Evolutionary conservation across 1,139 yeast genomes (phyloP).

Genomic region (Debaryomycetaceae sp.): DNA sequence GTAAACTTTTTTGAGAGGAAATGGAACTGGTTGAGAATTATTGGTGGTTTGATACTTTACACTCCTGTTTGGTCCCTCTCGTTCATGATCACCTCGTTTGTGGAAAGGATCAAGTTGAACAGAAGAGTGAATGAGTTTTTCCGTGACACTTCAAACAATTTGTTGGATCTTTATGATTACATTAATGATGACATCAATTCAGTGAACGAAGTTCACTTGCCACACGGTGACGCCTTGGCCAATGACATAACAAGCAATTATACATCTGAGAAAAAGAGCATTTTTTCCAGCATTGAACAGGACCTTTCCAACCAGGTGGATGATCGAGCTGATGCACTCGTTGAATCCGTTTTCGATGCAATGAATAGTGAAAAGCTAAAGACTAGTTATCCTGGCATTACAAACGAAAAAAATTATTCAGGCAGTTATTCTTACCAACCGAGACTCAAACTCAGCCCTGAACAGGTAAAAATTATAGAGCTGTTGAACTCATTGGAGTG

Average conservation of each 20-base stretch:
- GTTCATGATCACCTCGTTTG: conserved; percentile 41
- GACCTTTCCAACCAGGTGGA: conserved; percentile 28
- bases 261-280: conserved; percentile 1
- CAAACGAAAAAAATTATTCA: conserved; percentile 5
- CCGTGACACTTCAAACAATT: conserved; percentile 24
- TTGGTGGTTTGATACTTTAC: conserved; percentile 38
- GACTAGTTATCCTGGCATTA: conserved; percentile 16
- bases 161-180: conserved; percentile 27
- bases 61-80: conserved; percentile 55
- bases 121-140: conserved; percentile 29
- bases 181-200: conserved; percentile 8
- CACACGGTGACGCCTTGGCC: conserved; percentile 6
- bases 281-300: conserved; percentile 13
- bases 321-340: conserved; percentile 54
- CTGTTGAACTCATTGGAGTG: conserved; percentile 59
- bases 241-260: neutral
- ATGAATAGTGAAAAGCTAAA: conserved; percentile 31
- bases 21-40: conserved; percentile 45
- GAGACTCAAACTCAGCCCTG: conserved; percentile 32
- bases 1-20: conserved; percentile 25
- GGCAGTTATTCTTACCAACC: conserved; percentile 15
- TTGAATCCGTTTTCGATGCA: conserved; percentile 61
- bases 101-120: conserved; percentile 37
- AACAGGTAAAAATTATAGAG: conserved; percentile 52
- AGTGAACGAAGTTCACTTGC: conserved; percentile 1